Evolutionary conservation across 2,329 filamentous ascomycete species (phyloP).

Genomic region (Talaromyces pinophilus): DNA sequence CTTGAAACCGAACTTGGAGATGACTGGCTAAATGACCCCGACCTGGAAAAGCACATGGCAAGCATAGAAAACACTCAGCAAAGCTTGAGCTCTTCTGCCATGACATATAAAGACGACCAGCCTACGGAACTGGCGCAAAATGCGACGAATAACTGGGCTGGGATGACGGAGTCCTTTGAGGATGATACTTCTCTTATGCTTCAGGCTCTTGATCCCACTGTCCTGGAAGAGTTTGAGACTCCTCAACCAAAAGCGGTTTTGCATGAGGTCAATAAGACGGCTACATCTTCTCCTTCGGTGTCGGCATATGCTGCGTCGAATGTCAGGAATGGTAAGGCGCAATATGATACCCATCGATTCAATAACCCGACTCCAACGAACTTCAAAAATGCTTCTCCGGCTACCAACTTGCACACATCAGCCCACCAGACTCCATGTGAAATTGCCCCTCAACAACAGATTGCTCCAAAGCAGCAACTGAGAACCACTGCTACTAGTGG

Average conservation of each 20-base stretch:
- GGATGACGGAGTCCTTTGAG: conserved; percentile 31
- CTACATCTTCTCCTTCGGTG: neutral
- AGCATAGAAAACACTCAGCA: conserved; percentile 3
- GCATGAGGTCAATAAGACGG: conserved; percentile 1
- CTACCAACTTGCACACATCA: neutral
- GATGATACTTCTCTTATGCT: conserved; percentile 39
- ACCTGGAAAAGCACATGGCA: conserved; percentile 15
- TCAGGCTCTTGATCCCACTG: conserved; percentile 28
- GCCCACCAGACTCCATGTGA: neutral
- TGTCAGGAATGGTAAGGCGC: neutral
- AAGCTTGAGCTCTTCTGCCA: neutral
- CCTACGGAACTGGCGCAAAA: neutral
- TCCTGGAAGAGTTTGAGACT: conserved; percentile 27
- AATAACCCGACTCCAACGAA: neutral
- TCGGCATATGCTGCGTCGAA: neutral
- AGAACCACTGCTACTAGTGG: neutral
- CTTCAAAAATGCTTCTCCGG: neutral
- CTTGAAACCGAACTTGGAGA: conserved; percentile 21
- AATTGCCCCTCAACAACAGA: neutral
- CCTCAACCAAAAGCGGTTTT: neutral
- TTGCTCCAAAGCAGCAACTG: neutral
- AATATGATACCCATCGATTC: neutral
- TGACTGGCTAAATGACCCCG: conserved; percentile 11
- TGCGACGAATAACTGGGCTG: neutral
- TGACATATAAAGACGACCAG: neutral